phyloP scores from a whole-genome alignment of 805 yeast species.

The Blastobotrys peoriensis region DNA sequence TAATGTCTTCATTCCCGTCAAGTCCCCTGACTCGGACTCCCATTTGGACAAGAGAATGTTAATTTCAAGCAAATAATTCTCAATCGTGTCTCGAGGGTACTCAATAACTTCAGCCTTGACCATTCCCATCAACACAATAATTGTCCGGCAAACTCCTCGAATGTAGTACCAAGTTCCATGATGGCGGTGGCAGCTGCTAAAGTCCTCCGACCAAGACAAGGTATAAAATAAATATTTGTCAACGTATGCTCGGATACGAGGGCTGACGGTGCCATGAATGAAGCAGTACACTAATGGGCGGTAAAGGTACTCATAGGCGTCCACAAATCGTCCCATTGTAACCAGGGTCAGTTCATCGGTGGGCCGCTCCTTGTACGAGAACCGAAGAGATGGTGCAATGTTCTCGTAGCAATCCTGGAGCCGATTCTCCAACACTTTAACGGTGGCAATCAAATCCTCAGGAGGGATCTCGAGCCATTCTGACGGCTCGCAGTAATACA shows the following conservation, averaged over 20 bases:
- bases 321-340: constrained; percentile 13
- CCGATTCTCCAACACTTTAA: constrained; percentile 13
- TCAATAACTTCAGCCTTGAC: constrained; percentile 13
- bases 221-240: constrained; percentile 14
- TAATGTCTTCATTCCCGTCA: background rate
- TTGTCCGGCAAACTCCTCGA: constrained; percentile 10
- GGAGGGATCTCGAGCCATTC: constrained; percentile 11
- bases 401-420: constrained; percentile 15
- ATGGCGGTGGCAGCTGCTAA: constrained; percentile 13
- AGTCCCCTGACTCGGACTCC: background rate
- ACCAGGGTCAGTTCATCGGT: constrained; percentile 10
- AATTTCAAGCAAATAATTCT: background rate
- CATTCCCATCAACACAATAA: constrained; percentile 11
- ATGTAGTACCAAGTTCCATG: constrained; percentile 17
- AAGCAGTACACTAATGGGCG: constrained; percentile 16
- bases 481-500: constrained; percentile 11
- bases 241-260: constrained; percentile 9
- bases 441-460: constrained; percentile 10
- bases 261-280: constrained; percentile 8
- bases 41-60: background rate
- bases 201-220: constrained; percentile 9
- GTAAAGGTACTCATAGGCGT: constrained; percentile 13
- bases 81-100: background rate
- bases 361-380: constrained; percentile 12
- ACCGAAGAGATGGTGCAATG: constrained; percentile 13